These are phyloP conservation scores for Xanthoconium separans DNA, from an alignment of 1,284 basidiomycete species.

Conservation along the genomic window DNA sequence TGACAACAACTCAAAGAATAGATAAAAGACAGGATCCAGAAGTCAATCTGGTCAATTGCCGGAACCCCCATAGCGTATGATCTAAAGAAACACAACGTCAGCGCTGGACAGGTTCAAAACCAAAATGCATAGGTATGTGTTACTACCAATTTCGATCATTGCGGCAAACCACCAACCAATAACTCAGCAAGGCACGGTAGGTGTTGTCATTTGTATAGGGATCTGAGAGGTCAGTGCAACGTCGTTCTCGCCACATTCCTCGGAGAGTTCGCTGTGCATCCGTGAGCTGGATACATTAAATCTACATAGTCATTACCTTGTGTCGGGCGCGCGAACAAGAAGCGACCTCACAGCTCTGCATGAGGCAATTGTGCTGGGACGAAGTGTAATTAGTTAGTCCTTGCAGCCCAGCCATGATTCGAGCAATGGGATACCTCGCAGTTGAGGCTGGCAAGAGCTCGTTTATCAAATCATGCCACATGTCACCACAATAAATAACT, in stretches of 20 bases:
- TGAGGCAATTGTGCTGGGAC: conserved; percentile 15
- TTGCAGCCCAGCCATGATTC: background rate
- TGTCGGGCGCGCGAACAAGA: background rate
- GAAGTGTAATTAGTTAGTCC: background rate
- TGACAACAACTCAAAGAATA: no score
- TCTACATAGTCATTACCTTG: background rate
- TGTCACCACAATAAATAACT: background rate
- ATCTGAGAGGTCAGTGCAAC: conserved; percentile 6
- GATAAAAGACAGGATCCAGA: no score
- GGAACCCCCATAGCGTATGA: no score
- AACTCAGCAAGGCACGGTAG: background rate
- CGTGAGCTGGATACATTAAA: conserved; percentile 2
- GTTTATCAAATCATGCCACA: background rate
- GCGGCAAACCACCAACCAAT: background rate
- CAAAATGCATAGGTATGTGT: background rate
- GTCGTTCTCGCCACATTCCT: background rate
- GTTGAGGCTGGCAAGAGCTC: background rate
- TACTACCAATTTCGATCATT: background rate
- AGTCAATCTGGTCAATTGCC: no score
- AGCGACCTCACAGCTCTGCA: conserved; percentile 18
- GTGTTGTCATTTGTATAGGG: background rate
- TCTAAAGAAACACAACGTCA: background rate
- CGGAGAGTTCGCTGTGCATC: background rate
- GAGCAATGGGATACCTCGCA: conserved; percentile 9
- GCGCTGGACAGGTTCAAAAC: no score